Evolutionary conservation across 2,329 filamentous ascomycete species (phyloP).

Genomic region (Trichoderma endophyticum): DNA sequence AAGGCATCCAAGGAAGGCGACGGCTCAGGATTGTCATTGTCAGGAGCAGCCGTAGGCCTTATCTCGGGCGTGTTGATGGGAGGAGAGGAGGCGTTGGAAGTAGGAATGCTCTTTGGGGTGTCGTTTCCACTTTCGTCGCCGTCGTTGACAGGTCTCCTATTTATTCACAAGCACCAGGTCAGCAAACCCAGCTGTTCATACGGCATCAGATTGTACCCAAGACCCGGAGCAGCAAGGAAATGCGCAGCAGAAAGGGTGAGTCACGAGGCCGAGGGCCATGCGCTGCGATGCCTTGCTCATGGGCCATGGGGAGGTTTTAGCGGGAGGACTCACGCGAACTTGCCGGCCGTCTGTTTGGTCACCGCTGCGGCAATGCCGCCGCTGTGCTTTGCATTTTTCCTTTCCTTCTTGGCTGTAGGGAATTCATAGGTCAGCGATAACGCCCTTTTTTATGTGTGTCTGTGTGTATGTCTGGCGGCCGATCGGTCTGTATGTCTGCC

Average conservation of each 20-base stretch:
- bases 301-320: background rate
- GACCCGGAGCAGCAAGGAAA: background rate
- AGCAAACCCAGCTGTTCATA: constrained; percentile 17
- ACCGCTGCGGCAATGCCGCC: constrained; percentile 52
- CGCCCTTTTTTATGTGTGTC: background rate
- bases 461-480: background rate
- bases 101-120: constrained; percentile 35
- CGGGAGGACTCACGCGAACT: constrained; percentile 46
- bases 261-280: constrained; percentile 26
- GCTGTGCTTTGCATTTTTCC: constrained; percentile 54
- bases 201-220: background rate
- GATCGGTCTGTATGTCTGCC: background rate
- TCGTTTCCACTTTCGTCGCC: constrained; percentile 35
- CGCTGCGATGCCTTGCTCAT: constrained; percentile 15
- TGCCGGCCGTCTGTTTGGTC: constrained; percentile 50
- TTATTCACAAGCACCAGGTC: constrained; percentile 25
- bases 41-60: constrained; percentile 39
- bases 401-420: constrained; percentile 42
- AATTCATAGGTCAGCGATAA: background rate
- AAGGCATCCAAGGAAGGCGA: constrained; percentile 50
- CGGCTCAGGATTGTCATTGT: constrained; percentile 42
- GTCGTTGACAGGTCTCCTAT: constrained; percentile 19
- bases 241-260: constrained; percentile 22
- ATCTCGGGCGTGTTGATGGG: constrained; percentile 46
- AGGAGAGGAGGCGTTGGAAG: constrained; percentile 45